Evolutionary conservation across 768 basidiomycete genomes (phyloP), one percentile per base, ranked within the genome.

Genomic region (Exidia glandulosa): DNA sequence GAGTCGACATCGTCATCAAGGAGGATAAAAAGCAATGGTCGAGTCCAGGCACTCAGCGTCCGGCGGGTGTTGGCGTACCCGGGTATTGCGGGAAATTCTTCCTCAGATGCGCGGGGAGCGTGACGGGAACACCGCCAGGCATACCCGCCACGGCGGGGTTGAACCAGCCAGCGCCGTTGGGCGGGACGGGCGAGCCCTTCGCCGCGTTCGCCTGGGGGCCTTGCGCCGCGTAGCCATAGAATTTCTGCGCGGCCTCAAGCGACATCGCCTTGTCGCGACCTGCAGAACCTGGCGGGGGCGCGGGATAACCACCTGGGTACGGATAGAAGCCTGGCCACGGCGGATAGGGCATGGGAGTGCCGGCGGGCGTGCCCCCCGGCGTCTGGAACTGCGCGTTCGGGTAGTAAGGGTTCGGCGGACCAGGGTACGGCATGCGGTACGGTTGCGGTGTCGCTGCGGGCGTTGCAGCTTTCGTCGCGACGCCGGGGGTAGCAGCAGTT

Each of bases 361-460:
- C 63, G 6, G 66, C 37, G 45, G 67, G 58, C 47, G 72, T 58
- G 19, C 68, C 61, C 6, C 73, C 48, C 14, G 58, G 5, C 4
- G 58, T 12, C 31, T 56, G 52, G 30, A 57, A 34, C 29, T 60
- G 37, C 7, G 61, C 52, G 32, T 59, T 62, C 6, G 57, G 61
- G 33, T 59, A 59, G 48, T 62, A 62, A 14, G 36, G 27, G 16
- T n/a, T 27, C 34, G 73, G 70, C 37, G 69, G 63, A 5, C 74
- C 57, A 1, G 65, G 57, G 14, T 60, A 68, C n/a, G 16, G 74
- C 67, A 54, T 3, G 77, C 74, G 1, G 80, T 30, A 55, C 63
- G 58, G 19, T 64, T 34, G 50, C 65, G 45, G 58, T 52, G 16
- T 57, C n/a, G 66, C 45, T 14, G 66, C 33, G 47, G 54, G 55